These are phyloP conservation scores for Fraxinus cuspidata DNA, from an alignment of 257 asterid species.

Conservation along the genomic window DNA sequence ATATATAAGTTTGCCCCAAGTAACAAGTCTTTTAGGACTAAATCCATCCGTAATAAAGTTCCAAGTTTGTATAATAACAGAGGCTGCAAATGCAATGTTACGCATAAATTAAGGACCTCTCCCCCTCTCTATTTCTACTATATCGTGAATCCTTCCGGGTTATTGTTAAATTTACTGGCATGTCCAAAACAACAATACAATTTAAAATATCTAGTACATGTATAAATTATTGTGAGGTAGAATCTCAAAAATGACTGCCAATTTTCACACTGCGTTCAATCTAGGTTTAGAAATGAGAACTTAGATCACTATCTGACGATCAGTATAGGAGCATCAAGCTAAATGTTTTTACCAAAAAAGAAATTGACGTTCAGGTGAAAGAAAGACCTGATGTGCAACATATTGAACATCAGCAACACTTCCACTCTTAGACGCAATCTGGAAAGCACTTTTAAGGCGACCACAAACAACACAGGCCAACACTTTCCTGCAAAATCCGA, in stretches of 20 bases:
- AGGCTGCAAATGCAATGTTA: neutral
- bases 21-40: neutral
- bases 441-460: constrained; percentile 97
- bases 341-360: neutral
- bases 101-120: neutral
- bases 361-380: constrained; percentile 24
- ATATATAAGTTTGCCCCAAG: neutral
- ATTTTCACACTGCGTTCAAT: neutral
- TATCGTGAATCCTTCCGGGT: neutral
- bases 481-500: constrained; percentile 75
- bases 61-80: constrained; percentile 3
- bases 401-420: constrained; percentile 99
- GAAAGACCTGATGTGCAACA: constrained; percentile 91
- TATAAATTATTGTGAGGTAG: neutral
- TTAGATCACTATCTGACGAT: neutral
- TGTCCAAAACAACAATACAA: neutral
- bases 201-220: neutral
- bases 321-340: neutral
- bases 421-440: constrained; percentile 95
- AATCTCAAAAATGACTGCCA: neutral
- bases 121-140: neutral
- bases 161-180: neutral
- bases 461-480: constrained; percentile 97
- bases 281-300: neutral
- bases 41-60: neutral